Conservation (phyloP, 257 asterid species). For the Jaltomata sinuosa region DNA sequence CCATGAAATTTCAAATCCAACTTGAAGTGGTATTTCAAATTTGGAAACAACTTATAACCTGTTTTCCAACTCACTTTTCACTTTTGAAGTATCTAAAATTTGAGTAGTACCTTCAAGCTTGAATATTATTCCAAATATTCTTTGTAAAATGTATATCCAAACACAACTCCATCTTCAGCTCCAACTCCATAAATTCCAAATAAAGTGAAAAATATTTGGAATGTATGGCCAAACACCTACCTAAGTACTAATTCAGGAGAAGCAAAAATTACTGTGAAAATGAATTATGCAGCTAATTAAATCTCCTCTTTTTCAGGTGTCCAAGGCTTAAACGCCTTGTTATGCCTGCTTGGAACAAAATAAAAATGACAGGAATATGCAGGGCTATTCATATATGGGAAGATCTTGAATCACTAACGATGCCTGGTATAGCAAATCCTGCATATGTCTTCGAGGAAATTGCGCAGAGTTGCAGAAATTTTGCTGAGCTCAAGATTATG, state of each 20-base stretch:
- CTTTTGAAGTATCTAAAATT: no score
- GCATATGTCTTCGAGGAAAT: constrained; percentile 57
- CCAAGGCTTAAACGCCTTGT: constrained; percentile 62
- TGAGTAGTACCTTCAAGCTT: no score
- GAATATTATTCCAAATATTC: no score
- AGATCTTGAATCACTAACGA: constrained; percentile 61
- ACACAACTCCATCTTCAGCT: no score
- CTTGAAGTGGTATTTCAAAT: no score
- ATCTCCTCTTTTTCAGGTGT: constrained; percentile 38
- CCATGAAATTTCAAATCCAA: no score
- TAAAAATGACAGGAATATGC: constrained; percentile 56
- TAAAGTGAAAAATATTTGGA: no score
- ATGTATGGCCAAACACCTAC: no score
- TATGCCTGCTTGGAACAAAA: constrained; percentile 83
- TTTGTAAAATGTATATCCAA: no score
- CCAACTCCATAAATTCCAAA: no score
- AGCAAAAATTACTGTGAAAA: background rate
- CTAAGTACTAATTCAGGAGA: background rate
- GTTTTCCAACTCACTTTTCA: no score
- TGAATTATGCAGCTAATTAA: background rate
- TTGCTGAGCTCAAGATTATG: constrained; percentile 58
- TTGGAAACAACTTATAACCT: no score
- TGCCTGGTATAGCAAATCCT: constrained; percentile 66
- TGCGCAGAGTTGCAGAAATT: constrained; percentile 38
- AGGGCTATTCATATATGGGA: constrained; percentile 47